phyloP scores from a whole-genome alignment of 768 basidiomycete genomes.

The Xerocomellus chrysenteron region DNA sequence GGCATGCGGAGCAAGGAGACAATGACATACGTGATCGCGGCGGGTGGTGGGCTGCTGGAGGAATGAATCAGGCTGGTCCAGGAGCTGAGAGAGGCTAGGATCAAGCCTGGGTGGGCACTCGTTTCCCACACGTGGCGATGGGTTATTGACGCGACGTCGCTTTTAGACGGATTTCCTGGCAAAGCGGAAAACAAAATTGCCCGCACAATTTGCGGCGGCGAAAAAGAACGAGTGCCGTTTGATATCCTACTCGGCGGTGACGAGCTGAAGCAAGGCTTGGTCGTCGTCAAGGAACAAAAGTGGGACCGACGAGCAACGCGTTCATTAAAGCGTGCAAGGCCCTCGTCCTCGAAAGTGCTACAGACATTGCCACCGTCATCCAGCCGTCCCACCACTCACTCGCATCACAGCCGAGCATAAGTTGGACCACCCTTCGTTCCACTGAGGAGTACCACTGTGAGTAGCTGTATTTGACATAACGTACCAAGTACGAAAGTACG shows the following conservation, averaged over 20 bases:
- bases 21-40: constrained; percentile 90
- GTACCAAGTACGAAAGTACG: no score
- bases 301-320: constrained; percentile 46
- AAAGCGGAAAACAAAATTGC: constrained; percentile 88
- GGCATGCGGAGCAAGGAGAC: constrained; percentile 87
- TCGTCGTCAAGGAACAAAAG: constrained; percentile 88
- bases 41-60: constrained; percentile 84
- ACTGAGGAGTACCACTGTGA: no score
- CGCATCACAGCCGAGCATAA: no score
- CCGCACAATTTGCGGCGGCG: constrained; percentile 83
- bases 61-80: constrained; percentile 81
- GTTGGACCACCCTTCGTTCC: no score
- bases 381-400: no score
- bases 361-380: no score
- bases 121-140: neutral
- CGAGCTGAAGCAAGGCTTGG: constrained; percentile 80
- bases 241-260: constrained; percentile 88
- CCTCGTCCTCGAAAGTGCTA: no score
- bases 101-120: constrained; percentile 68
- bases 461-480: no score
- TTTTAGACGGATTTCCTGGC: constrained; percentile 85
- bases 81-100: constrained; percentile 80
- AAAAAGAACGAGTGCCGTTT: constrained; percentile 94
- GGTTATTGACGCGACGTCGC: constrained; percentile 1
- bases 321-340: no score